These are phyloP conservation scores for Chaetomium tenue DNA, from an alignment of 495 filamentous ascomycete species.

Conservation along the genomic window DNA sequence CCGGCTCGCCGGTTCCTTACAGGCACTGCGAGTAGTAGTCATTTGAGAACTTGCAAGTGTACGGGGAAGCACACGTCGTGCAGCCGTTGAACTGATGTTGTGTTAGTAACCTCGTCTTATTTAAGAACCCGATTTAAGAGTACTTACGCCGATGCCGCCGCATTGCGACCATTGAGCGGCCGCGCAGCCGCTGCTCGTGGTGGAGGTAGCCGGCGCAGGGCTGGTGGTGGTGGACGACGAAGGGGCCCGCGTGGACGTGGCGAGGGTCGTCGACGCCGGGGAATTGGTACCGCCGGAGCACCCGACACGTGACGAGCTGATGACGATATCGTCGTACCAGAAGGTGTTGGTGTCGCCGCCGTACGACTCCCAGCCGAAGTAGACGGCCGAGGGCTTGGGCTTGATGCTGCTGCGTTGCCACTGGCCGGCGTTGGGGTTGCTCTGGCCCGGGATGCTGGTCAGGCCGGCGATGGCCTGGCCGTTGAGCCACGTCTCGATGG, in stretches of 20 bases:
- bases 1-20: neutral
- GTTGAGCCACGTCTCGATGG: slow-evolving; percentile 59
- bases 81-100: slow-evolving; percentile 41
- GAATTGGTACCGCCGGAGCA: slow-evolving; percentile 31
- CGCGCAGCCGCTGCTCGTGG: slow-evolving; percentile 11
- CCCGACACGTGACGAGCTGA: slow-evolving; percentile 49
- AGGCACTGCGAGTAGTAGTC: slow-evolving; percentile 45
- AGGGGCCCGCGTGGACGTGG: neutral
- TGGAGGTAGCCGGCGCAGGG: slow-evolving; percentile 11
- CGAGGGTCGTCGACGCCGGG: neutral
- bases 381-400: slow-evolving; percentile 52
- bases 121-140: neutral
- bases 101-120: neutral
- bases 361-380: slow-evolving; percentile 62
- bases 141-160: slow-evolving; percentile 3
- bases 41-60: slow-evolving; percentile 40
- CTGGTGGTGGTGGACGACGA: slow-evolving; percentile 3
- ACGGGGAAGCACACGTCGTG: slow-evolving; percentile 42
- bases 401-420: slow-evolving; percentile 49
- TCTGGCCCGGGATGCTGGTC: slow-evolving; percentile 42
- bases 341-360: slow-evolving; percentile 58
- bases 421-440: slow-evolving; percentile 51
- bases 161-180: slow-evolving; percentile 14
- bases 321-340: slow-evolving; percentile 56
- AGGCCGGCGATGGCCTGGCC: slow-evolving; percentile 49